Evolutionary conservation across 208 protist species (phyloP).

Genomic region (Leishmania lainsoni): DNA sequence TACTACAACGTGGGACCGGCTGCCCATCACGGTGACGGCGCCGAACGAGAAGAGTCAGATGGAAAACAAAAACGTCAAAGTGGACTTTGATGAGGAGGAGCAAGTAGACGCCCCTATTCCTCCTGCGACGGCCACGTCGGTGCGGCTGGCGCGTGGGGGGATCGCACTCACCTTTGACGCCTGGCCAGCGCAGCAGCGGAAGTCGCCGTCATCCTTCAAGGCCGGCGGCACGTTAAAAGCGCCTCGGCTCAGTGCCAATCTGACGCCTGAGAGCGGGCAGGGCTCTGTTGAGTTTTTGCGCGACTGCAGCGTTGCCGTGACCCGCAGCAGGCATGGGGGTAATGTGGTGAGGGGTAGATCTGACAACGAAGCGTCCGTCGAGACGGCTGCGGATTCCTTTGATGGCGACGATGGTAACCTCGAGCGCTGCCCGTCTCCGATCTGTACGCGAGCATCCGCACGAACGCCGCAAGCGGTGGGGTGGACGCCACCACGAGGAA

Average conservation of each 20-base stretch:
- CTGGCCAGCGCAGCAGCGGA: background rate
- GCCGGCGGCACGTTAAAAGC: background rate
- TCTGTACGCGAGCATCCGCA: background rate
- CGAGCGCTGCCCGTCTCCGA: background rate
- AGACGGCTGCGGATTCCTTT: background rate
- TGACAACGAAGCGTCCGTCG: background rate
- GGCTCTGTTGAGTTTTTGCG: background rate
- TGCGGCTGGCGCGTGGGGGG: constrained; percentile 29
- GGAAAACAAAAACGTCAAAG: background rate
- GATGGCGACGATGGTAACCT: background rate
- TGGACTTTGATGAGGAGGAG: constrained; percentile 2
- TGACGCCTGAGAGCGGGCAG: background rate
- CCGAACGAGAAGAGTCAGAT: background rate
- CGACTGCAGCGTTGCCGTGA: background rate
- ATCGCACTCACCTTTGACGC: constrained; percentile 45
- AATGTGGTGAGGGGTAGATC: background rate
- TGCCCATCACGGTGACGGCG: background rate
- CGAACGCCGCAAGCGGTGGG: background rate
- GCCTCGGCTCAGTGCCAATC: background rate
- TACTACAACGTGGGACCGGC: background rate
- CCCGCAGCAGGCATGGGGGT: background rate
- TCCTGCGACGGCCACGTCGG: background rate
- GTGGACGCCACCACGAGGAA: background rate
- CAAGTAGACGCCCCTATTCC: background rate
- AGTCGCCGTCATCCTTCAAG: background rate